Percentiles rank a stretch among this genome's conserved stretches.
phyloP scores from a whole-genome alignment of 1,284 basidiomycete genomes.

The Cryptococcus sp. region DNA sequence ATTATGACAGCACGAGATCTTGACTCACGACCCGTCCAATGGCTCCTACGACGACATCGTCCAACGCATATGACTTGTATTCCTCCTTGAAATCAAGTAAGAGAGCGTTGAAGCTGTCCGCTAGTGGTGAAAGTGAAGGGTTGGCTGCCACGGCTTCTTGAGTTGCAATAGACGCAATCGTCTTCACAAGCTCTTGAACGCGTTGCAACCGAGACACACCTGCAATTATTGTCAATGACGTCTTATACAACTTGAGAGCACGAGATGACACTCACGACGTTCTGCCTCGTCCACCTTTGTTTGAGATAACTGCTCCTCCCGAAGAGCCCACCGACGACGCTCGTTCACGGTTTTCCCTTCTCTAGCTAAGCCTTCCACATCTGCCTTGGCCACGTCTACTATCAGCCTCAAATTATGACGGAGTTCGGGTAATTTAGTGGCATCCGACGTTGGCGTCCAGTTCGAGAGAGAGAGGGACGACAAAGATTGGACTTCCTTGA shows the following conservation, averaged over 20 bases:
- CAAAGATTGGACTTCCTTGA: conserved; percentile 77
- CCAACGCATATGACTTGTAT: conserved; percentile 75
- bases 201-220: conserved; percentile 75
- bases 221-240: conserved; percentile 1
- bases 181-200: conserved; percentile 70
- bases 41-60: conserved; percentile 89
- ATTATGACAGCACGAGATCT: background rate
- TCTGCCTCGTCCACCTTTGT: conserved; percentile 65
- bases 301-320: conserved; percentile 67
- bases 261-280: conserved; percentile 22
- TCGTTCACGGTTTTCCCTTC: conserved; percentile 84
- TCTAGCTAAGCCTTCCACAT: conserved; percentile 81
- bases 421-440: conserved; percentile 87
- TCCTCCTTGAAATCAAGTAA: conserved; percentile 72
- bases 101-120: conserved; percentile 69
- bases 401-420: conserved; percentile 91
- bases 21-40: conserved; percentile 71
- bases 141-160: conserved; percentile 62
- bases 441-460: conserved; percentile 82
- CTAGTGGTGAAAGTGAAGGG: conserved; percentile 69
- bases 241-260: too few species aligned
- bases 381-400: conserved; percentile 73
- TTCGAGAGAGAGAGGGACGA: conserved; percentile 73
- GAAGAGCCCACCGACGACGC: conserved; percentile 67
- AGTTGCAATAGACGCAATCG: conserved; percentile 67